A percentile compares a stretch with the other conserved stretches of the same genome.
Conservation (phyloP, 2,329 filamentous ascomycete genomes). For the Epichloe gansuensis region DNA sequence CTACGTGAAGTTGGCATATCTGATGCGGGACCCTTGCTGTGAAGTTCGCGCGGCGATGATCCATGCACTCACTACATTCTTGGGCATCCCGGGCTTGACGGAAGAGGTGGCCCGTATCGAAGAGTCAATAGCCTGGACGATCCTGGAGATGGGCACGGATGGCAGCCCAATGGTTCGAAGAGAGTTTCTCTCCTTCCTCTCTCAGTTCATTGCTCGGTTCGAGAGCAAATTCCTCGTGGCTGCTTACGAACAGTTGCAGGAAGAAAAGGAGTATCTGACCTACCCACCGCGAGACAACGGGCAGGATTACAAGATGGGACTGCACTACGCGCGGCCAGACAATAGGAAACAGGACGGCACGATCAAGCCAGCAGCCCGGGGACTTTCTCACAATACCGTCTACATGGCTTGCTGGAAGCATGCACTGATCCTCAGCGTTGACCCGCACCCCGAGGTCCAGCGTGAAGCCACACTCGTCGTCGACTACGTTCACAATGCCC, state of each 20-base stretch:
- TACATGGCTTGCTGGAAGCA: constrained; percentile 94
- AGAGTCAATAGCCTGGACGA: constrained; percentile 76
- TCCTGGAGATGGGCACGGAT: constrained; percentile 85
- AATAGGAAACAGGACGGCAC: constrained; percentile 44
- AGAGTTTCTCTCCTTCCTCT: constrained; percentile 87
- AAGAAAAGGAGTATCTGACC: constrained; percentile 61
- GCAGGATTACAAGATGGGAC: constrained; percentile 46
- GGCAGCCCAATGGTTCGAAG: constrained; percentile 89
- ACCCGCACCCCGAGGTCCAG: constrained; percentile 88
- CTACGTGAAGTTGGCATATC: constrained; percentile 63
- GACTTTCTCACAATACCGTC: constrained; percentile 72
- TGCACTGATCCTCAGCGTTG: constrained; percentile 76
- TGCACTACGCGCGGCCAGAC: constrained; percentile 46
- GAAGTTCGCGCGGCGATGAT: constrained; percentile 91
- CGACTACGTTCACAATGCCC: constrained; percentile 67
- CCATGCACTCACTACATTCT: constrained; percentile 83
- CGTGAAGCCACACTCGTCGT: constrained; percentile 73
- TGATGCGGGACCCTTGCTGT: constrained; percentile 74
- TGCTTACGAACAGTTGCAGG: constrained; percentile 78
- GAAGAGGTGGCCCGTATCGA: constrained; percentile 85
- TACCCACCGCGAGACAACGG: constrained; percentile 43
- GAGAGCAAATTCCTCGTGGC: constrained; percentile 85
- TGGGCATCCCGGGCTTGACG: constrained; percentile 85
- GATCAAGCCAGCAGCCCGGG: constrained; percentile 42
- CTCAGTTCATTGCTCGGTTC: constrained; percentile 79